Conservation (phyloP, 176 grass and related monocot genomes). For the Secale cereale region DNA sequence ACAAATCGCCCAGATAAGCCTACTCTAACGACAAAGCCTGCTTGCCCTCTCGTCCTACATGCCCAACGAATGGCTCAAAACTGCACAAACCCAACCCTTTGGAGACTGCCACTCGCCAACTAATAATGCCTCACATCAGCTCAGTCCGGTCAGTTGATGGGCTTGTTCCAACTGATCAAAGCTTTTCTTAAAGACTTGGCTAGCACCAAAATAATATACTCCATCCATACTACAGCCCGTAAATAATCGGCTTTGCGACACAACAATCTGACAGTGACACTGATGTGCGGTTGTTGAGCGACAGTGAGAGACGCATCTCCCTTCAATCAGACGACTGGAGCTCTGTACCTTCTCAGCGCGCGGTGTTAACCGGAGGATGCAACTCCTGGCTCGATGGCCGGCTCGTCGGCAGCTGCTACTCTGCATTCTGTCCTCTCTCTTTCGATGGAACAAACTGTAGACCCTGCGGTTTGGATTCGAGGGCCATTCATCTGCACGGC, state of each 20-base stretch:
- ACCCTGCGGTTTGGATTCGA: slow-evolving; percentile 20
- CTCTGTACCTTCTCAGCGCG: background rate
- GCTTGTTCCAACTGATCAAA: slow-evolving; percentile 22
- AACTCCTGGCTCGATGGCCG: background rate
- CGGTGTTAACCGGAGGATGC: background rate
- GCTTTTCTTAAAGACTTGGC: slow-evolving; percentile 37
- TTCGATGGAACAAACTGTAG: slow-evolving; percentile 4
- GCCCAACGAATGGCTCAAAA: background rate
- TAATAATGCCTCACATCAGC: slow-evolving; percentile 21
- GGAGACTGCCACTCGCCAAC: slow-evolving; percentile 32
- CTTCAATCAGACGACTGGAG: background rate
- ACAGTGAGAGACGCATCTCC: background rate
- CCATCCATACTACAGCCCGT: background rate
- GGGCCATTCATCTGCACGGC: background rate
- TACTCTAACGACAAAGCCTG: slow-evolving; percentile 20
- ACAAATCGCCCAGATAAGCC: slow-evolving; percentile 12
- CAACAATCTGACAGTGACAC: background rate
- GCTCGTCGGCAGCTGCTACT: background rate
- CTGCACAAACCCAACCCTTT: background rate
- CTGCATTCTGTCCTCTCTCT: background rate
- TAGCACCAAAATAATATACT: background rate
- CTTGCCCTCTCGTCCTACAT: slow-evolving; percentile 6
- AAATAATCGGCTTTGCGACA: background rate
- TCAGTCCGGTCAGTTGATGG: slow-evolving; percentile 21
- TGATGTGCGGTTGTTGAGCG: slow-evolving; percentile 13